Conservation (phyloP, 83 land plant species). For the Larix sibirica region DNA sequence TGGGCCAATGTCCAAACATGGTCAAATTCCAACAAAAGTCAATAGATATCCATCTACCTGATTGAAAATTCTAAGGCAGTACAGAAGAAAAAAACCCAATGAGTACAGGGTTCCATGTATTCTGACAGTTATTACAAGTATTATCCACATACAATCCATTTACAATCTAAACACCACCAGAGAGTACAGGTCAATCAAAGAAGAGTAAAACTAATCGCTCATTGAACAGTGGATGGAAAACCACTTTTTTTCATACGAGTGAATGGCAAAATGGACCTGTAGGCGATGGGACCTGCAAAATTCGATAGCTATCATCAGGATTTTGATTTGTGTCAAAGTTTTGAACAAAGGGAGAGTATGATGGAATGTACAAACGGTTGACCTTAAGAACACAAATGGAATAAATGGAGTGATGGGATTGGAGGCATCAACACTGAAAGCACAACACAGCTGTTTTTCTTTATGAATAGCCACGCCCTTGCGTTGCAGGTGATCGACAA, state of each 20-base stretch:
- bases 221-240: no score
- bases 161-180: no score
- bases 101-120: no score
- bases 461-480: neutral
- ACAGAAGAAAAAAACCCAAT: no score
- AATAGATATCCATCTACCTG: no score
- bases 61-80: no score
- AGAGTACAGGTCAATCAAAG: constrained; percentile 2
- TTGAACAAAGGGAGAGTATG: constrained; percentile 15
- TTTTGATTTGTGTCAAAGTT: constrained; percentile 19
- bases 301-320: neutral
- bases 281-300: constrained; percentile 8
- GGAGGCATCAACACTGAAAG: constrained; percentile 1
- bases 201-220: no score
- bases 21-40: no score
- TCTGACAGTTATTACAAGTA: no score
- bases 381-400: constrained; percentile 14
- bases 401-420: neutral
- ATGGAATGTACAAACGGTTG: constrained; percentile 17
- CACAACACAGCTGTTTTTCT: constrained; percentile 12
- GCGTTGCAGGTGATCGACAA: neutral
- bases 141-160: no score
- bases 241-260: no score
- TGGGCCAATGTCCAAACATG: no score
- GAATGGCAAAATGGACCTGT: neutral